Percentiles rank a stretch among this genome's conserved stretches.
phyloP scores from a whole-genome alignment of 768 basidiomycete genomes.

The Pleurotus djamor region DNA sequence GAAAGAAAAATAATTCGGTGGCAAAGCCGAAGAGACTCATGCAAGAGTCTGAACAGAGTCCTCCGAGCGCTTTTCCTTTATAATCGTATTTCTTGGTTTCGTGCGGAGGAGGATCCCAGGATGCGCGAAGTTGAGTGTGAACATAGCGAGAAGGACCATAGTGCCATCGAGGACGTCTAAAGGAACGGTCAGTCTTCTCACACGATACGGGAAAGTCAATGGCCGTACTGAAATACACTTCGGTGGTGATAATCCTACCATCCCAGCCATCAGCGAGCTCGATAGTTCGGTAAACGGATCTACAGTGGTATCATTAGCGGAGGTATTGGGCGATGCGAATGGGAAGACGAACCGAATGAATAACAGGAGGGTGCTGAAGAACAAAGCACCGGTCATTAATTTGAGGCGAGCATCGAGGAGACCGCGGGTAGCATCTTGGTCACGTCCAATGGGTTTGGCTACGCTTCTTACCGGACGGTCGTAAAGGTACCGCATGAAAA shows the following conservation, averaged over 20 bases:
- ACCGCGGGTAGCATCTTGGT: slow-evolving; percentile 5
- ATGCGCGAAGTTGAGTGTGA: slow-evolving; percentile 17
- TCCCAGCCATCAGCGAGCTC: slow-evolving; percentile 40
- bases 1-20: too few species aligned
- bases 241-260: slow-evolving; percentile 33
- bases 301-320: slow-evolving; percentile 7
- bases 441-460: slow-evolving; percentile 27
- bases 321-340: not conserved
- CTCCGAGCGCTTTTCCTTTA: not conserved
- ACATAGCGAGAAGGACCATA: slow-evolving; percentile 17
- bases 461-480: slow-evolving; percentile 28
- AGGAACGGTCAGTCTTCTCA: not conserved
- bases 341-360: slow-evolving; percentile 40
- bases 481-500: slow-evolving; percentile 34
- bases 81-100: not conserved
- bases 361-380: slow-evolving; percentile 39
- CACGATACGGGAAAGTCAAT: not conserved
- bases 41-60: not conserved
- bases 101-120: slow-evolving; percentile 11
- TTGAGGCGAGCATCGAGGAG: slow-evolving; percentile 19
- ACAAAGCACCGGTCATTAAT: slow-evolving; percentile 29
- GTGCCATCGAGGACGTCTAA: slow-evolving; percentile 19
- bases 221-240: slow-evolving; percentile 34
- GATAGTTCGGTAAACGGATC: slow-evolving; percentile 38
- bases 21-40: not conserved